Evolutionary conservation across 768 basidiomycete genomes (phyloP).

Genomic region (Cubamyces lactineus): DNA sequence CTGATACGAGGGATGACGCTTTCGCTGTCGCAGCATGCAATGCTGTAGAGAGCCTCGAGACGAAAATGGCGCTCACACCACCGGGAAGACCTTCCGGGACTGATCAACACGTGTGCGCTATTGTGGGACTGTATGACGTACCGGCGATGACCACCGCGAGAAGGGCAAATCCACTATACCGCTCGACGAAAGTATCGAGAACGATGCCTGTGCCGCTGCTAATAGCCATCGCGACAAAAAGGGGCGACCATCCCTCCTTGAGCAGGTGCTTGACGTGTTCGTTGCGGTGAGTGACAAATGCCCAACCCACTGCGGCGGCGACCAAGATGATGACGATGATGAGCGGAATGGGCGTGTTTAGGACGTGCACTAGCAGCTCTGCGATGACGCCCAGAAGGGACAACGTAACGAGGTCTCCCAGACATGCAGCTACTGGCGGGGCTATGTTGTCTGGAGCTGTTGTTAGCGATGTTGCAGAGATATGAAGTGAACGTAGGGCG

Average conservation of each 20-base stretch:
- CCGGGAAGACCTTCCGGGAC: slow-evolving; percentile 73
- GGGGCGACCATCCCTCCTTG: slow-evolving; percentile 84
- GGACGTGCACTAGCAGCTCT: slow-evolving; percentile 64
- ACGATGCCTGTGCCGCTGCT: slow-evolving; percentile 89
- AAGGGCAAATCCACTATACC: slow-evolving; percentile 86
- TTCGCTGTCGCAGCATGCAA: slow-evolving; percentile 65
- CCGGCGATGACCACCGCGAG: slow-evolving; percentile 89
- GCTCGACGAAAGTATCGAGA: slow-evolving; percentile 85
- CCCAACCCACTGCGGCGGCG: slow-evolving; percentile 51
- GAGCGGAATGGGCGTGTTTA: slow-evolving; percentile 69
- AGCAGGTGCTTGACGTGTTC: slow-evolving; percentile 71
- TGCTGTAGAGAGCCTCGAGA: slow-evolving; percentile 88
- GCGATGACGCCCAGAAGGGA: slow-evolving; percentile 79
- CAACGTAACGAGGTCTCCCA: slow-evolving; percentile 92
- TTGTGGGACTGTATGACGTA: slow-evolving; percentile 35
- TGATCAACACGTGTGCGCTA: neutral
- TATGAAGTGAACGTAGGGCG: slow-evolving; percentile 19
- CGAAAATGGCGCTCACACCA: slow-evolving; percentile 86
- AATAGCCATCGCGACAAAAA: slow-evolving; percentile 90
- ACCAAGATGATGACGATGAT: slow-evolving; percentile 53
- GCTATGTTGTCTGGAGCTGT: slow-evolving; percentile 82
- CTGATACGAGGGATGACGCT: slow-evolving; percentile 25
- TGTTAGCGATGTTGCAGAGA: neutral
- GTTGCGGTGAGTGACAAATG: slow-evolving; percentile 65
- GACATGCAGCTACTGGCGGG: slow-evolving; percentile 88